phyloP scores from a whole-genome alignment of 1,139 yeast genomes.

The Scheffersomyces illinoinensis region DNA sequence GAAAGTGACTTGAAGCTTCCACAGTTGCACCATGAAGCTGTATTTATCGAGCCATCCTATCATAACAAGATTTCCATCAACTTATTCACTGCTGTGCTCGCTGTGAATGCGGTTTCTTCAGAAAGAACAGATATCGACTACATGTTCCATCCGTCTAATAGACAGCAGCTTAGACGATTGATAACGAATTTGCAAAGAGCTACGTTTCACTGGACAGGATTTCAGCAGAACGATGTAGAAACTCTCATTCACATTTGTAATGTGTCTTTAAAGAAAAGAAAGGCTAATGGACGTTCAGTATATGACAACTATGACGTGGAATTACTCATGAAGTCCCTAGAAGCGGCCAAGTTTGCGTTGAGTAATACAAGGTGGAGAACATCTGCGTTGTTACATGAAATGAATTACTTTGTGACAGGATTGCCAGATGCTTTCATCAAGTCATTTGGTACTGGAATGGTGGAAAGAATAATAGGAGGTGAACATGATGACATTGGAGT shows the following conservation, averaged over 20 bases:
- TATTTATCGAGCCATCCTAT: slow-evolving; percentile 58
- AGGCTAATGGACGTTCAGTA: slow-evolving; percentile 19
- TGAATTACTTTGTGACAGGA: slow-evolving; percentile 53
- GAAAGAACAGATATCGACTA: slow-evolving; percentile 67
- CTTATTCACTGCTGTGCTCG: slow-evolving; percentile 63
- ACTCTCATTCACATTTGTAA: slow-evolving; percentile 51
- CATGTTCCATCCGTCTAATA: slow-evolving; percentile 65
- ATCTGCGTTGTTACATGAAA: slow-evolving; percentile 58
- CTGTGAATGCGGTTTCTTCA: slow-evolving; percentile 72
- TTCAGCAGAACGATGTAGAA: slow-evolving; percentile 55
- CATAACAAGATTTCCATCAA: slow-evolving; percentile 63
- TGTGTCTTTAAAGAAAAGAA: slow-evolving; percentile 40
- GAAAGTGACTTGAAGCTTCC: slow-evolving; percentile 60
- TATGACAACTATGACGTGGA: slow-evolving; percentile 38
- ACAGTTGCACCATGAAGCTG: slow-evolving; percentile 55
- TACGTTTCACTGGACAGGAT: slow-evolving; percentile 76
- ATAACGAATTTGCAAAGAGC: slow-evolving; percentile 64
- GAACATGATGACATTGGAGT: slow-evolving; percentile 33
- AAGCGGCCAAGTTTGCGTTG: slow-evolving; percentile 49
- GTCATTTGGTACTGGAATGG: slow-evolving; percentile 44
- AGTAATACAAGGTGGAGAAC: slow-evolving; percentile 57
- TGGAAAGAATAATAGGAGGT: slow-evolving; percentile 17
- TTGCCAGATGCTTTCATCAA: slow-evolving; percentile 41
- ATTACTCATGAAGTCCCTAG: slow-evolving; percentile 43
- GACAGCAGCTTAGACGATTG: slow-evolving; percentile 53